These are phyloP conservation scores for Lonicera japonica DNA, from an alignment of 129 eudicot species.

Conservation along the genomic window DNA sequence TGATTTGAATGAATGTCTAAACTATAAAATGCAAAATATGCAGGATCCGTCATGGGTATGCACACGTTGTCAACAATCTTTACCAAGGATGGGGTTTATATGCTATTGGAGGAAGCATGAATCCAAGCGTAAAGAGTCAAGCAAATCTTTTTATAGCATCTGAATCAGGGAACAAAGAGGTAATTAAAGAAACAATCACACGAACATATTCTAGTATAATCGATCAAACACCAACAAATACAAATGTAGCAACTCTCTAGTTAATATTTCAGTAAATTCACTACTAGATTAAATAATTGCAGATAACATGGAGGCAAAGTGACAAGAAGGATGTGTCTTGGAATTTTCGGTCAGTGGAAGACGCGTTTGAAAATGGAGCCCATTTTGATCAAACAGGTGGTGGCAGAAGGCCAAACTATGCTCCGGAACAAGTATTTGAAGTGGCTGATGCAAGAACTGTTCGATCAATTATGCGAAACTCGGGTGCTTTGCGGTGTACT, in stretches of 20 bases:
- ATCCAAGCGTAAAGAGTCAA: constrained; percentile 59
- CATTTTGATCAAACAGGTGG: constrained; percentile 19
- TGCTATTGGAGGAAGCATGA: constrained; percentile 65
- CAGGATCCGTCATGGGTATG: constrained; percentile 55
- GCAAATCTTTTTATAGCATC: constrained; percentile 59
- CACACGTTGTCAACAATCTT: constrained; percentile 63
- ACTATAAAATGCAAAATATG: background rate
- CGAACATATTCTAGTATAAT: background rate
- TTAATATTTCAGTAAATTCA: too few species aligned
- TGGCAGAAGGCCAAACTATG: constrained; percentile 36
- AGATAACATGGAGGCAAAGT: constrained; percentile 40
- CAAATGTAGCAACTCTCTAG: too few species aligned
- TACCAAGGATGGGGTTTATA: constrained; percentile 59
- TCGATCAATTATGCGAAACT: constrained; percentile 29
- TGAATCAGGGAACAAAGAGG: constrained; percentile 46
- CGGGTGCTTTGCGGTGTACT: constrained; percentile 48
- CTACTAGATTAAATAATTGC: constrained; percentile 4
- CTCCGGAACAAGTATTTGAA: constrained; percentile 31
- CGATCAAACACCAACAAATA: too few species aligned
- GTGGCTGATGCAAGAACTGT: constrained; percentile 36
- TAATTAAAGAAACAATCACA: constrained; percentile 5
- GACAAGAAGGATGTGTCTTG: background rate
- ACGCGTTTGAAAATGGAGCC: constrained; percentile 56
- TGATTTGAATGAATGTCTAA: too few species aligned
- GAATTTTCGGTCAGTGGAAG: constrained; percentile 36